Evolutionary conservation across 2,329 filamentous ascomycete genomes (phyloP), one percentile per base, ranked within the genome.

Genomic region (Parastagonospora avenae): DNA sequence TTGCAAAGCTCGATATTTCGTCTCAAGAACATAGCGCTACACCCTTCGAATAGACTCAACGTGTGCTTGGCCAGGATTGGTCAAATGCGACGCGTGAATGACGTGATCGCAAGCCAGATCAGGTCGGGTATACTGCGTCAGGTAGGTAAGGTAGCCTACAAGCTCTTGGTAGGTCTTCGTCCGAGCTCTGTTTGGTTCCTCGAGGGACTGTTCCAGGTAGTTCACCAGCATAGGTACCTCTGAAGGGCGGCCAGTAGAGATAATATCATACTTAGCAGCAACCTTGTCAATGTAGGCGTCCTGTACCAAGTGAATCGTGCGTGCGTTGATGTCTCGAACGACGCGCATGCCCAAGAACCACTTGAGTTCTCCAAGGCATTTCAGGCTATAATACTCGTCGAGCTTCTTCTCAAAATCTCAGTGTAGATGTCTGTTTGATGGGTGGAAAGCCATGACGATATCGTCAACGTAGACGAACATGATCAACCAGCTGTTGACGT

Each of bases 61-160:
- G 51, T 66, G 46, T 1, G 44, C 16, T 43, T 49, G 11, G 15
- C 43, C 52, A 12, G 51, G 57, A 48, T 62, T 67, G 4, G 32
- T 35, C 14, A 67, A 44, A 31, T 52, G 59, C 48, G 55, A 32
- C 9, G 49, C 45, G 8, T 66, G 43, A 36, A 48, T 59, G 33
- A 19, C 57, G 39, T 55, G 41, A 36, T 55, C 54, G 41, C 52
- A 45, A 4, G 51, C 39, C 28, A 67, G 48, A 46, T 67, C 50
- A 32, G 54, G 52, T 8, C 54, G 38, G 5, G 56, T 66, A 30
- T 45, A 44, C 0, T 24, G 41, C 14, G 53, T 51, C 7, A 51
- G 31, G 31, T 59, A 67, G 19, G 47, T 42, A 19, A 64, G 46
- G 8, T 40, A 66, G 14, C 61, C 43, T 33, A 64, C 48, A 19